phyloP scores from a whole-genome alignment of 768 basidiomycete species.

The Boletus huronensis region DNA sequence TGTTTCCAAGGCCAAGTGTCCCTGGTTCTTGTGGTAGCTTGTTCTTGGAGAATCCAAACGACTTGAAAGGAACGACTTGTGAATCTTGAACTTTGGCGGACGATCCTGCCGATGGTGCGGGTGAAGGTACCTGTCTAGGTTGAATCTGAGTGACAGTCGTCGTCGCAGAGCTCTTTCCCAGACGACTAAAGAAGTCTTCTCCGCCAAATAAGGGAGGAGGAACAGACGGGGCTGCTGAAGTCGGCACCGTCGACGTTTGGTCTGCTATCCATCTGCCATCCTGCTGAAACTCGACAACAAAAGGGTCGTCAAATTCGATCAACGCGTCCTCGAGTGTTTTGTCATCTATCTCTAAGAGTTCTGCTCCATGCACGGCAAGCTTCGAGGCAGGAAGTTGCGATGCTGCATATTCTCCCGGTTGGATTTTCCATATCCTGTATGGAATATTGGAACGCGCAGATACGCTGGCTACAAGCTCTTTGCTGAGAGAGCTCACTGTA shows the following conservation, averaged over 20 bases:
- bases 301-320: conserved; percentile 59
- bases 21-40: conserved; percentile 57
- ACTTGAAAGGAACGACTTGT: conserved; percentile 27
- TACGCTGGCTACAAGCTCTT: conserved; percentile 39
- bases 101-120: conserved; percentile 18
- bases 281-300: conserved; percentile 72
- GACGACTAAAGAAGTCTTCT: conserved; percentile 53
- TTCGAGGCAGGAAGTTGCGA: conserved; percentile 28
- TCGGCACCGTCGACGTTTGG: conserved; percentile 5
- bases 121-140: conserved; percentile 22
- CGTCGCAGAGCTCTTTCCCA: conserved; percentile 28
- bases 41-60: conserved; percentile 36
- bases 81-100: conserved; percentile 26
- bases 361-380: conserved; percentile 30
- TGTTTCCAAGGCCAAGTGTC: conserved; percentile 83
- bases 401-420: conserved; percentile 33
- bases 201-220: conserved; percentile 54
- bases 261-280: conserved; percentile 59
- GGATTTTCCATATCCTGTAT: conserved; percentile 66
- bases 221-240: conserved; percentile 19
- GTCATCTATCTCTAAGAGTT: conserved; percentile 42
- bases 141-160: conserved; percentile 24
- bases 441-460: conserved; percentile 32
- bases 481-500: conserved; percentile 42
- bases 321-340: conserved; percentile 56